Evolutionary conservation across 2,329 filamentous ascomycete genomes (phyloP), one percentile per base, ranked within the genome.

Genomic region (Amylocarpus encephaloides): DNA sequence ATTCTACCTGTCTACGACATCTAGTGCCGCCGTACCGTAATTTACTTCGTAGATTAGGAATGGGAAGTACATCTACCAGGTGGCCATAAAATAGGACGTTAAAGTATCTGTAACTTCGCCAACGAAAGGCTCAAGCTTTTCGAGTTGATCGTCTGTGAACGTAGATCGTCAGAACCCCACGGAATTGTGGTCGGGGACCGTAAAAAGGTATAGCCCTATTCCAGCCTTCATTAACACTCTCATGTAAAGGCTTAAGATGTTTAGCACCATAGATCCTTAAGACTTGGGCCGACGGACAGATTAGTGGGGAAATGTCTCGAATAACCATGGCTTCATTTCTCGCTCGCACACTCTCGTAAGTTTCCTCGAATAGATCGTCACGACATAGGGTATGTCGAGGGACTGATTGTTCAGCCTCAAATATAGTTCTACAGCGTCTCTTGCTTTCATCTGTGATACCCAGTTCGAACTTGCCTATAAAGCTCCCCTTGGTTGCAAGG

Each of bases 11-110:
- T 71, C 67, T 2, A 68, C 68, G 11, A 69, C 48, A 44, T 70
- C 62, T 5, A 73, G 69, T 1, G 57, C 64, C 22, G 54, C 62
- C 26, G 62, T 59, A 39, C 71, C 67, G 52, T 68, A 73, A 59
- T 75, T 75, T 1, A 75, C 71, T 58, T 78, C 71, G 58, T 68
- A 73, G 0, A 70, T 69, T 0, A 78, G 62, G 54, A 76, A 78
- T 2, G 72, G 72, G 54, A 78, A 75, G 62, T 70, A 73, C 65
- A 76, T 74, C 5, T 69, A 62, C 48, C 66, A 71, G 11, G 70
- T 77, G 7, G 58, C 68, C 64, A 73, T 71, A 46, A 76, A 73
- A 1, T 32, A 22, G 22, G 22, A 26, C 4, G 22, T 26, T n/a
- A 50, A 55, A 15, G 66, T 72, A 4, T 64, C 55, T 16, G 40